Base-by-base conservation (phyloP, 2,329 filamentous ascomycete genomes). In the Rutstroemia sp. region DNA sequence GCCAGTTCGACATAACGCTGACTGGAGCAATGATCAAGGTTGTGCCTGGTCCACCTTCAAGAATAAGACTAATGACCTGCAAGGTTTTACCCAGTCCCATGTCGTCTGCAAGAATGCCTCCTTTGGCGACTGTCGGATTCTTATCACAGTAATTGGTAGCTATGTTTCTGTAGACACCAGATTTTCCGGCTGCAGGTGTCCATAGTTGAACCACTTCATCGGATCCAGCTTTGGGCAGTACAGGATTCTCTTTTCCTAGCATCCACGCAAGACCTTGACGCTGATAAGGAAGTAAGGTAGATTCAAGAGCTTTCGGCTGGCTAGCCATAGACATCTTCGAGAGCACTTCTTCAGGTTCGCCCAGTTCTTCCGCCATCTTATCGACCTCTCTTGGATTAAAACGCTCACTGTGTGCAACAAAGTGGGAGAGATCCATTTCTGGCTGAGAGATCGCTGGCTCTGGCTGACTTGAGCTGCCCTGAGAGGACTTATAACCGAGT, bases 1-100 rank as follows among this genome's bases (percentile, higher is more conserved):
- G 83, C 91, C 91, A 96, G 64, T 95, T 95, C 66, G 86, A 91
- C 87, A 95, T 92, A 19, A 95, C 90, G 52, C 86, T 86, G 5
- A 95, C 80, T 0, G 91, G 91, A 0, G 88, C 85, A 54, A 95
- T 77, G 53, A 96, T 92, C 21, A 96, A 77, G 0, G 90, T 95
- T 1, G 85, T 75, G 3, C 82, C 83, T 2, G 75, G 69, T 0
- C 73, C 73, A 5, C 77, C 77, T 4, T 71, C 65, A 51, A 92
- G 73, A 55, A 96, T 86, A 38, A 95, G 73, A 53, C 88, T 88
- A 63, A 96, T 92, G 49, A 91, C 80, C 68, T 95, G 88, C 8
- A 96, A 77, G 0, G 91, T 96, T 74, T 95, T 95, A 23, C 91
- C 91, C 5, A 96, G 58, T n/a, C 91, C 91, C 92, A 96, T 96